Evolutionary conservation across 768 basidiomycete species (phyloP).

Genomic region (Tylopilus plumbeoviolaceoides): DNA sequence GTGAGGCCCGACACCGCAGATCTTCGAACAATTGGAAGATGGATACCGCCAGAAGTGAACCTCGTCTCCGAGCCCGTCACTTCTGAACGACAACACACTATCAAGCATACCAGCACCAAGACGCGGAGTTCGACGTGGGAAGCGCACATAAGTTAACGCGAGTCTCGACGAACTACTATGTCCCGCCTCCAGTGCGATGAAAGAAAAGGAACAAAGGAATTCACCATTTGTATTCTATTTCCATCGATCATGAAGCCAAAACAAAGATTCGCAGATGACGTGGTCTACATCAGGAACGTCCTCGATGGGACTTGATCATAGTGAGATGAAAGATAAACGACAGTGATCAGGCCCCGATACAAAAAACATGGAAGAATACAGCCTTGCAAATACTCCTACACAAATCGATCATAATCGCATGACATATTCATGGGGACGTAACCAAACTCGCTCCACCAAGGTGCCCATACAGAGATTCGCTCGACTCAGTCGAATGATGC

Average conservation of each 20-base stretch:
- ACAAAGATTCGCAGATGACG: not conserved
- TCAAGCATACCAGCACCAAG: slow-evolving; percentile 7
- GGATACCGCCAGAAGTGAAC: slow-evolving; percentile 17
- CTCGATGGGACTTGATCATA: not conserved
- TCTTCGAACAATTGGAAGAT: slow-evolving; percentile 22
- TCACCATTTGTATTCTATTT: not conserved
- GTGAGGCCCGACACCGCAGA: not conserved
- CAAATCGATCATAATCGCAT: slow-evolving; percentile 4
- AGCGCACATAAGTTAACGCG: slow-evolving; percentile 9
- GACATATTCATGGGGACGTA: slow-evolving; percentile 22
- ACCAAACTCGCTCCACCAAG: slow-evolving; percentile 21
- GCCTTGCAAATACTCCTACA: slow-evolving; percentile 15
- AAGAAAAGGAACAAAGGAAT: not conserved
- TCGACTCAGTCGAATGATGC: slow-evolving; percentile 22
- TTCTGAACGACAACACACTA: not conserved
- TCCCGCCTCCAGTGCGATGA: no score
- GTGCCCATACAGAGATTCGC: slow-evolving; percentile 28
- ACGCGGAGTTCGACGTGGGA: slow-evolving; percentile 4
- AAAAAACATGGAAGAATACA: slow-evolving; percentile 4
- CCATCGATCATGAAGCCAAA: not conserved
- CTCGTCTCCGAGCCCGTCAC: not conserved
- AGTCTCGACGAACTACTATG: no score
- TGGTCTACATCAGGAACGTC: not conserved
- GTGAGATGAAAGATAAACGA: not conserved
- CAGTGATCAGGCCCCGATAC: slow-evolving; percentile 3